Evolutionary conservation across 768 basidiomycete species (phyloP), one percentile per base, ranked within the genome.

Genomic region (Lactifluus rugatus): DNA sequence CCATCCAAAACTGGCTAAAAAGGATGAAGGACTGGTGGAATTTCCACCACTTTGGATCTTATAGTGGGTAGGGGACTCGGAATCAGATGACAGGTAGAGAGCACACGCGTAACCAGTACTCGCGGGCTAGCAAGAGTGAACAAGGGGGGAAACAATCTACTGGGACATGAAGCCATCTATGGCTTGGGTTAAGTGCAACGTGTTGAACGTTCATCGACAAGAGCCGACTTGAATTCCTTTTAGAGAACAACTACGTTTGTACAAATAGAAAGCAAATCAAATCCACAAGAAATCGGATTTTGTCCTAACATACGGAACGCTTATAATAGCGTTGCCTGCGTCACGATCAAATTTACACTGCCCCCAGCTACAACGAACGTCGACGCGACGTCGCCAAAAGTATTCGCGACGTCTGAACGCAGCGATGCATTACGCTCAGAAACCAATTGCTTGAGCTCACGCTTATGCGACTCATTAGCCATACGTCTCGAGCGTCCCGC

Each of bases 401-500:
- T 87, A 73, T 85, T 85, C 9, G 81, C 69, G 26, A 89, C 73
- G 54, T 84, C 82, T 4, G 79, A 74, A 23, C 78, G 77, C 42
- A 84, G 68, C 52, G 74, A 62, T 0, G 73, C 65, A 17, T 72
- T 74, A 17, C 68, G 66, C 64, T 76, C 77, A 8, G 70, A 58
- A 4, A 76, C 68, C 26, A 88, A 66, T 56, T 71, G 63, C 37
- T 71, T 72, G 62, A 93, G 67, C 72, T 96, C 93, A 0, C 64
- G 68, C 10, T 70, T 66, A 58, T 89, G 81, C 7, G 76, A 75
- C 64, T 83, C 81, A 0, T 78, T 76, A 0, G 82, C 81, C 70
- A 89, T 75, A 45, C 87, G 73, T 50, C 88, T 78, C 37, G 87
- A 89, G 2, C 94, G 81, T 0, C 95, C 93, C 11, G 74, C 70